A percentile compares a stretch with the other conserved stretches of the same genome.
Conservation (phyloP, 371 early-diverging fungal genomes). For the Mucor irregularis region DNA sequence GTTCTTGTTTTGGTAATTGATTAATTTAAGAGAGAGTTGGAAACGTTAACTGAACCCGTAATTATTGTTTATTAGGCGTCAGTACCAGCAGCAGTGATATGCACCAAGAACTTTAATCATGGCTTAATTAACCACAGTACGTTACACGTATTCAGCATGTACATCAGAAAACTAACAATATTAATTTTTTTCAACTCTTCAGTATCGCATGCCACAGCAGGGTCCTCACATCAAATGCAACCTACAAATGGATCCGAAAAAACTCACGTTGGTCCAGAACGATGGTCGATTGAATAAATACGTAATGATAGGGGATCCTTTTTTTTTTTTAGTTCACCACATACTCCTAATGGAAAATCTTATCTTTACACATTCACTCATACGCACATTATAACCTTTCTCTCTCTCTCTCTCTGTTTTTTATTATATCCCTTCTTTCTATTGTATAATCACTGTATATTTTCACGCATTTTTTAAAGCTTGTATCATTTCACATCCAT, state of each 20-base stretch:
- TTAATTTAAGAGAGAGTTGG: background rate
- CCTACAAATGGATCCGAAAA: conserved; percentile 12
- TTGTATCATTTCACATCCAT: no score
- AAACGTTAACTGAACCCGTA: background rate
- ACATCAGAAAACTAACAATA: background rate
- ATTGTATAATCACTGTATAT: background rate
- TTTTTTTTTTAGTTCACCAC: background rate
- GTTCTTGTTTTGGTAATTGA: conserved; percentile 33
- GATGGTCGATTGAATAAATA: conserved; percentile 30
- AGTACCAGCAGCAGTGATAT: conserved; percentile 27
- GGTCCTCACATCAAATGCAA: conserved; percentile 26
- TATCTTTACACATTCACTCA: background rate
- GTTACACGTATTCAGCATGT: background rate
- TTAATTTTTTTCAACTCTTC: background rate
- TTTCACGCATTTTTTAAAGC: background rate
- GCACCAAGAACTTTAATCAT: conserved; percentile 29
- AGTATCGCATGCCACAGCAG: conserved; percentile 28
- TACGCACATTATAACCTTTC: no score
- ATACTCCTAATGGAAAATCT: background rate
- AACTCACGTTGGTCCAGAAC: conserved; percentile 5
- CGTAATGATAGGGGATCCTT: background rate
- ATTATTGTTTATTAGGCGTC: conserved; percentile 16
- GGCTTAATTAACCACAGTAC: conserved; percentile 36
- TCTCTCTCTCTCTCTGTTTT: background rate
- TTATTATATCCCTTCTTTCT: background rate